Evolutionary conservation across 345 rosid genomes (phyloP).

Genomic region (Gossypium sturtianum): DNA sequence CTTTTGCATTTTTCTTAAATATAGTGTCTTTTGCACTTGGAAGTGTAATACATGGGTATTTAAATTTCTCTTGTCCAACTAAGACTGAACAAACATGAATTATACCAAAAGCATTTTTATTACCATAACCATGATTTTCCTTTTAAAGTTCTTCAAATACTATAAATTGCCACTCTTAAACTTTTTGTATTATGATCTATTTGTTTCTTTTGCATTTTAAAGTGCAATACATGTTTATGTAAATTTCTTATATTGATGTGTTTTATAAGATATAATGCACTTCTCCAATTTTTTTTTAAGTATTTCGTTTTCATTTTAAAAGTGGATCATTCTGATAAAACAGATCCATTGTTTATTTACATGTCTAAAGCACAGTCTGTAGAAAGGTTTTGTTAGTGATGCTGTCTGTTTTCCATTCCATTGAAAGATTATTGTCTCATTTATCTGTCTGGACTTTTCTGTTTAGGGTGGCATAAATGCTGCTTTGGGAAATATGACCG

Average conservation of each 20-base stretch:
- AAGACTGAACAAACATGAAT: too few species aligned
- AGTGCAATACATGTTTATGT: background rate
- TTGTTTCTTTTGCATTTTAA: background rate
- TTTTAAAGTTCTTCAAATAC: background rate
- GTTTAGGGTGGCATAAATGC: constrained; percentile 98
- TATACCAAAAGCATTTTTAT: background rate
- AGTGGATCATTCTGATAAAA: constrained; percentile 3
- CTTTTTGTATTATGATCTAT: background rate
- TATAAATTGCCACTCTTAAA: background rate
- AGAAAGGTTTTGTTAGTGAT: background rate
- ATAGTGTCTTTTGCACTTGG: background rate
- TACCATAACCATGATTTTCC: background rate
- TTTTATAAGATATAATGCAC: background rate
- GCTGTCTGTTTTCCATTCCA: background rate
- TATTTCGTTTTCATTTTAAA: background rate
- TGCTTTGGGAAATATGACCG: constrained; percentile 93
- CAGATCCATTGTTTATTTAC: background rate
- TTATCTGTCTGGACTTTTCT: background rate
- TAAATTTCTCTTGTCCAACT: background rate
- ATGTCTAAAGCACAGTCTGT: background rate
- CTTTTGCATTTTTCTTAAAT: background rate
- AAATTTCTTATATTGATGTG: background rate
- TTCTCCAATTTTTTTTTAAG: background rate
- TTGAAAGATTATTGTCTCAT: background rate
- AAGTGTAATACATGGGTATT: background rate